Evolutionary conservation across 176 grass and related monocot genomes (phyloP), one percentile per base, ranked within the genome.

Genomic region (Bolboschoenus planiculmis): DNA sequence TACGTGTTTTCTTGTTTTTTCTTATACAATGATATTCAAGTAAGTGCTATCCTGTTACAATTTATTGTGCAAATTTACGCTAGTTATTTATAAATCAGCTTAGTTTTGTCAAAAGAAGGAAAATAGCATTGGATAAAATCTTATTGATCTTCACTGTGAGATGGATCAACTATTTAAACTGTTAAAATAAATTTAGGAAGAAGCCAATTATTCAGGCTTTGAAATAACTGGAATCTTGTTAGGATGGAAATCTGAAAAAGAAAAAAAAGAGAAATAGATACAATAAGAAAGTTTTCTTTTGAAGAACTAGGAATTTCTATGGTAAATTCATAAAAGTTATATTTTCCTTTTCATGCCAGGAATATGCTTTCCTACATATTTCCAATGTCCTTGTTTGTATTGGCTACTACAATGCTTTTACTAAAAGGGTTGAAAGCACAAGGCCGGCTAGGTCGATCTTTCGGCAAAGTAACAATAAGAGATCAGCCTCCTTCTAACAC

Each of bases 401-500:
- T 90, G 85, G 92, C 95, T 31, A 83, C 84, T 86, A 80, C 88
- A 55, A 91, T 98, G 95, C 90, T 98, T 78, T 83, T 93, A 61
- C 57, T 98, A 56, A 97, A 90, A 78, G 90, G 86, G 56, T 88
- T 97, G 18, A 97, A 90, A 92, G 88, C 91, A 80, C 95, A 97
- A 97, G 95, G 92, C 29, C 83, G 92, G 33, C 84, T 98, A 27
- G 92, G 92, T 46, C 92, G 95, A 79, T 95, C 90, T 83, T 95
- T 98, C n/a, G 95, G 92, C 63, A 91, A 89, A 64, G 90, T 98
- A 82, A 93, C 83, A 53, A 92, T 98, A 85, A 88, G 80, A 83
- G 90, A 95, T 82, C 95, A 98, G 73, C 90, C 92, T 14, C 95
- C 89, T 83, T 98, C 95, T 44, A 98, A 98, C 84, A 95, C 95